Evolutionary conservation across 1,284 basidiomycete genomes (phyloP).

Genomic region (Rhodotorula sp.): DNA sequence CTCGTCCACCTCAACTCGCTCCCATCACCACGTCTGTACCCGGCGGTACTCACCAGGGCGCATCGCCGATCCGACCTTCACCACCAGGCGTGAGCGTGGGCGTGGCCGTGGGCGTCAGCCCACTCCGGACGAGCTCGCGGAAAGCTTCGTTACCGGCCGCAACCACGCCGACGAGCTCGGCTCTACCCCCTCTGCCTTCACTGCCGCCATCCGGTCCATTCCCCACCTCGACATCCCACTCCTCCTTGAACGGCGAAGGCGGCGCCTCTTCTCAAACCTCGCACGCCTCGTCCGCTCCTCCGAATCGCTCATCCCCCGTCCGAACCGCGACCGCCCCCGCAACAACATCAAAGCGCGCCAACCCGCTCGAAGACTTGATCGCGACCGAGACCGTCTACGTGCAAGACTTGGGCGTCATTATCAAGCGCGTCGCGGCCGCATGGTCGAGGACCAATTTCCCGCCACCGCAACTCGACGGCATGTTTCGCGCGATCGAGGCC

Average conservation of each 20-base stretch:
- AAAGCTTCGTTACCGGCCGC: background rate
- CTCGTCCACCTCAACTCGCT: background rate
- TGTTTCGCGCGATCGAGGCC: conserved; percentile 90
- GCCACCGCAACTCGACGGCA: conserved; percentile 81
- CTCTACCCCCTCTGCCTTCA: background rate
- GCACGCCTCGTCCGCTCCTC: too few species aligned
- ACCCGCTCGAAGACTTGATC: conserved; percentile 87
- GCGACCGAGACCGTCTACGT: conserved; percentile 92
- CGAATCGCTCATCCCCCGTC: background rate
- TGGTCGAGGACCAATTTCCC: conserved; percentile 95
- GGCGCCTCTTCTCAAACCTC: too few species aligned
- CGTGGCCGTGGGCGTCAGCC: background rate
- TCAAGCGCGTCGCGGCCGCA: conserved; percentile 93
- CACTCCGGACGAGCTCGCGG: background rate
- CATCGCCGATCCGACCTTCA: background rate
- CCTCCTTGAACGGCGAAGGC: background rate
- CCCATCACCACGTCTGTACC: background rate
- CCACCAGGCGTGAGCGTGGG: background rate
- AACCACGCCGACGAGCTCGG: background rate
- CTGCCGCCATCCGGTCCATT: background rate
- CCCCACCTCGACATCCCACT: background rate
- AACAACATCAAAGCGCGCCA: conserved; percentile 49
- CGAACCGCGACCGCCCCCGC: background rate
- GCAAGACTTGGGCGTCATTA: conserved; percentile 83
- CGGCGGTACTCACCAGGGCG: background rate